These are phyloP conservation scores for Dictyostelium brefeldianum DNA, from an alignment of 78 protist species.

Conservation along the genomic window DNA sequence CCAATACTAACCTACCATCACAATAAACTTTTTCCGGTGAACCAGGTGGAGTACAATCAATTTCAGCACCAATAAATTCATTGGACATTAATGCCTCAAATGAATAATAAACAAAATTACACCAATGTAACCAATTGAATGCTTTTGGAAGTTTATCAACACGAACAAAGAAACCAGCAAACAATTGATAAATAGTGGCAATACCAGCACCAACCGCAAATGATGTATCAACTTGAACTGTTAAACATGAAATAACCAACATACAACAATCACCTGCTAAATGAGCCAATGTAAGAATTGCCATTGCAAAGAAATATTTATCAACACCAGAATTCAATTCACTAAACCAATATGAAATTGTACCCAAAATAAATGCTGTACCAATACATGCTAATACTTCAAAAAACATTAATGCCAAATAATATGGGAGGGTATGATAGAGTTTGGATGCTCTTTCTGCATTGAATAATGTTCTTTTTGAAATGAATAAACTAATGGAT, in stretches of 20 bases:
- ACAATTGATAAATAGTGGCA: conserved; percentile 68
- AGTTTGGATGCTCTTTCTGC: conserved; percentile 61
- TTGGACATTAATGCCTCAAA: conserved; percentile 49
- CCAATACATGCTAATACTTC: conserved; percentile 58
- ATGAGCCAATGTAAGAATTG: conserved; percentile 47
- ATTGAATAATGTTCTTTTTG: conserved; percentile 58
- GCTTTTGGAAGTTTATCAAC: conserved; percentile 50
- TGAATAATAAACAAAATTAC: conserved; percentile 48
- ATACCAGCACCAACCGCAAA: conserved; percentile 75
- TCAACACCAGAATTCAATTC: conserved; percentile 35
- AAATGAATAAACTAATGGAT: conserved; percentile 55
- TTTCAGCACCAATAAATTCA: conserved; percentile 35
- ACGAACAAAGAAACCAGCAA: conserved; percentile 73
- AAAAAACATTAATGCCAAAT: conserved; percentile 66
- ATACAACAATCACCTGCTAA: conserved; percentile 60
- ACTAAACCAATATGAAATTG: conserved; percentile 58
- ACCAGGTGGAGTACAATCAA: conserved; percentile 9
- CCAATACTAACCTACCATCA: neutral
- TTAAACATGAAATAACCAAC: conserved; percentile 34
- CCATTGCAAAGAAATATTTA: conserved; percentile 52
- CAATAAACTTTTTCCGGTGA: neutral
- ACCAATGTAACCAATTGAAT: conserved; percentile 43
- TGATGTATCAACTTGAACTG: conserved; percentile 46
- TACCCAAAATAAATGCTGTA: conserved; percentile 49
- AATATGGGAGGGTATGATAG: conserved; percentile 64